Percentiles rank a stretch among this genome's conserved stretches.
Evolutionary conservation across 116 monocot species (phyloP).

Genomic region (Zostera marina): DNA sequence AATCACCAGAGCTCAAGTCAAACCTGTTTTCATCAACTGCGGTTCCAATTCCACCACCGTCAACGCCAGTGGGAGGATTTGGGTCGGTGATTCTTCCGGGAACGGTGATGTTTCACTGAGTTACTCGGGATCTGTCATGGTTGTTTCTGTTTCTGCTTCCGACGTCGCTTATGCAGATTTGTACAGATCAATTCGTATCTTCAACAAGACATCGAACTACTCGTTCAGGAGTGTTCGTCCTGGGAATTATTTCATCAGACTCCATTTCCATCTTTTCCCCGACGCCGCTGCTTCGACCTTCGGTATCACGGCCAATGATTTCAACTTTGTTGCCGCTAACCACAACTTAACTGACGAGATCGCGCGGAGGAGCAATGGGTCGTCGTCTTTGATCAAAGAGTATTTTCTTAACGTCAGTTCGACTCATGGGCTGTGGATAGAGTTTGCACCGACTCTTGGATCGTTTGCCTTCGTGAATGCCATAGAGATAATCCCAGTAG

Average conservation of each 20-base stretch:
- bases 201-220: constrained; percentile 29
- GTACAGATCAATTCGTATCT: constrained; percentile 42
- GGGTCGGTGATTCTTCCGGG: constrained; percentile 32
- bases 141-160: too few relatives aligned
- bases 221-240: constrained; percentile 16
- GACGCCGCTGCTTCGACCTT: constrained; percentile 27
- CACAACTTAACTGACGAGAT: constrained; percentile 34
- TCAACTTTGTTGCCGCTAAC: constrained; percentile 27
- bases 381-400: constrained; percentile 31
- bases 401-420: constrained; percentile 23
- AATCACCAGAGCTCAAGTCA: constrained; percentile 10
- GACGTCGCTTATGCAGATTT: constrained; percentile 7
- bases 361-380: constrained; percentile 20
- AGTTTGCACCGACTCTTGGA: constrained; percentile 24
- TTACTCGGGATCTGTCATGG: constrained; percentile 12
- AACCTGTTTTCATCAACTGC: constrained; percentile 34
- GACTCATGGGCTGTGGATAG: constrained; percentile 10
- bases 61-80: constrained; percentile 23
- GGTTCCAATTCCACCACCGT: constrained; percentile 31
- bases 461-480: constrained; percentile 63
- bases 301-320: constrained; percentile 22
- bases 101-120: constrained; percentile 27
- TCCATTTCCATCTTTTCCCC: constrained; percentile 40
- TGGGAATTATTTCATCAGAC: constrained; percentile 30
- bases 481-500: constrained; percentile 41